Conservation (phyloP, 805 yeast species). For the Gaillardinia entomophila region DNA sequence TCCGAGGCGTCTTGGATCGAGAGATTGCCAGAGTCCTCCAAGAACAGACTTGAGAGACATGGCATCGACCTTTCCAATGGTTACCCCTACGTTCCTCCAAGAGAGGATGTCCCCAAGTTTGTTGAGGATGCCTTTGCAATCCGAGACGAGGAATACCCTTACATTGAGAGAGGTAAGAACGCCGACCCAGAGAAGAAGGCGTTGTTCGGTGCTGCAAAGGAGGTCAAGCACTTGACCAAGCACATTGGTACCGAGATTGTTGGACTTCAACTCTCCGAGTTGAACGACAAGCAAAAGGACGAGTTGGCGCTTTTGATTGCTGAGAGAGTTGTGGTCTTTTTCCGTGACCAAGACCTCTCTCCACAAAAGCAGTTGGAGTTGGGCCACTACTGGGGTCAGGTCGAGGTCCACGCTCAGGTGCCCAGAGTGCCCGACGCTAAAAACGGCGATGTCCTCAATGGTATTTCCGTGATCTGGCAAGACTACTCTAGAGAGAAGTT, state of each 20-base stretch:
- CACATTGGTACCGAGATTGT: slow-evolving; percentile 28
- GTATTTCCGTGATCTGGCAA: slow-evolving; percentile 38
- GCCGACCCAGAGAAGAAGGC: slow-evolving; percentile 35
- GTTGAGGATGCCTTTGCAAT: slow-evolving; percentile 35
- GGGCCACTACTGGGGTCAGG: slow-evolving; percentile 24
- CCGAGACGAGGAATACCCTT: slow-evolving; percentile 28
- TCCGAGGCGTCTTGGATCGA: no score
- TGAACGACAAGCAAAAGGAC: slow-evolving; percentile 21
- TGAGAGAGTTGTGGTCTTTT: slow-evolving; percentile 25
- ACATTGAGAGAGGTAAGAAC: slow-evolving; percentile 27
- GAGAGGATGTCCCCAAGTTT: slow-evolving; percentile 26
- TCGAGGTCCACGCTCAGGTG: slow-evolving; percentile 24
- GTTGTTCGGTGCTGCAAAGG: slow-evolving; percentile 34
- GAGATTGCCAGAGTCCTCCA: slow-evolving; percentile 16
- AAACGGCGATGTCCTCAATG: no score
- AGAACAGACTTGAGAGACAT: slow-evolving; percentile 24
- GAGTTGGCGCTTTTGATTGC: slow-evolving; percentile 24
- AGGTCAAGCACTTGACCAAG: slow-evolving; percentile 38
- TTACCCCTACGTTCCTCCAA: slow-evolving; percentile 35
- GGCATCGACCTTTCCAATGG: slow-evolving; percentile 33
- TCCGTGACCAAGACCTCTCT: slow-evolving; percentile 25
- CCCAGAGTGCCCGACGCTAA: slow-evolving; percentile 22
- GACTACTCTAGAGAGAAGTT: no score
- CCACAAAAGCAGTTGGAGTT: slow-evolving; percentile 25
- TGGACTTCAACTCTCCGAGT: slow-evolving; percentile 22